A percentile compares a stretch with the other conserved stretches of the same genome.
phyloP scores from a whole-genome alignment of 2,329 filamentous ascomycete genomes.

The Phyllosticta capitalensis region DNA sequence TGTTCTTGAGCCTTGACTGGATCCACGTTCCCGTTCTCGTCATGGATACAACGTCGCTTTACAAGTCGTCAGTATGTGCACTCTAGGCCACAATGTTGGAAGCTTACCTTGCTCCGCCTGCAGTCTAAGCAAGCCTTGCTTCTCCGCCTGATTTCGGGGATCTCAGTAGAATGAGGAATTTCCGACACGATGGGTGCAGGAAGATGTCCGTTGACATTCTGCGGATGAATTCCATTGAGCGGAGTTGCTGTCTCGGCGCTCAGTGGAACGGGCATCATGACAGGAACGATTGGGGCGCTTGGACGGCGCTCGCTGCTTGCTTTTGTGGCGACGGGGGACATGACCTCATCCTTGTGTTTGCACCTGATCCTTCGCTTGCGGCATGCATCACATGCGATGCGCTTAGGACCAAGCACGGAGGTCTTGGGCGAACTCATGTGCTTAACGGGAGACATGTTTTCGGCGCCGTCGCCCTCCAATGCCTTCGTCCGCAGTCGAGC shows the following conservation, averaged over 20 bases:
- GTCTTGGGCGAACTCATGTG: constrained; percentile 44
- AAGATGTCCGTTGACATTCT: constrained; percentile 16
- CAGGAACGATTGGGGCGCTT: constrained; percentile 7
- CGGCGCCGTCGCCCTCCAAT: constrained; percentile 10
- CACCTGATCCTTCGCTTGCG: constrained; percentile 53
- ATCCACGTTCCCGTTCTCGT: constrained; percentile 55
- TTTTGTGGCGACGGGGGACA: constrained; percentile 9
- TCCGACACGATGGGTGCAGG: constrained; percentile 1
- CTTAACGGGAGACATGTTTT: constrained; percentile 24
- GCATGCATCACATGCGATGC: constrained; percentile 53
- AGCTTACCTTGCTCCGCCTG: constrained; percentile 55
- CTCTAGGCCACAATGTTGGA: background rate
- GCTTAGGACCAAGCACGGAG: constrained; percentile 50
- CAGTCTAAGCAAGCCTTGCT: constrained; percentile 58
- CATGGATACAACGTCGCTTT: constrained; percentile 57
- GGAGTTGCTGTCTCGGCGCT: background rate
- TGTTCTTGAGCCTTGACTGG: constrained; percentile 54
- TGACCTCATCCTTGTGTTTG: constrained; percentile 51
- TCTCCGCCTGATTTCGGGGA: constrained; percentile 20
- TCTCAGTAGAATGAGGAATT: background rate
- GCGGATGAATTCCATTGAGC: constrained; percentile 13
- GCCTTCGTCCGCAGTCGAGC: constrained; percentile 24
- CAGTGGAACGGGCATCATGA: constrained; percentile 2
- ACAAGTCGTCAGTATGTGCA: constrained; percentile 17
- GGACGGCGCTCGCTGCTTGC: constrained; percentile 1